These are phyloP conservation scores for Astraeus odoratus DNA, from an alignment of 768 basidiomycete genomes.

Conservation along the genomic window DNA sequence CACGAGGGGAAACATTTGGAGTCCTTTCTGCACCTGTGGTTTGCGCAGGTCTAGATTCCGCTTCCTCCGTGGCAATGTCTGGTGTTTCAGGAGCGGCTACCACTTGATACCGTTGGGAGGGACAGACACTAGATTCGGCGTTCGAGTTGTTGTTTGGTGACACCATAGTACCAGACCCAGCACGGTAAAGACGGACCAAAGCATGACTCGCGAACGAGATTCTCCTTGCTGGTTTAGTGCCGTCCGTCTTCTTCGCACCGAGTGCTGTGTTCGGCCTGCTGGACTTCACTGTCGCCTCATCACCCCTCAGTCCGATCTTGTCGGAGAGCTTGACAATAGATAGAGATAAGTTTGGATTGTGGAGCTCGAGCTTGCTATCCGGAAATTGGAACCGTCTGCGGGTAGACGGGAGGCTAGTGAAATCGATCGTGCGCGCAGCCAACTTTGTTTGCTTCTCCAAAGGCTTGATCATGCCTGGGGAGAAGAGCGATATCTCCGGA, in stretches of 20 bases:
- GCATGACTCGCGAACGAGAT: not conserved
- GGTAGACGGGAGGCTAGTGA: slow-evolving; percentile 15
- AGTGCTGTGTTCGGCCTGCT: slow-evolving; percentile 19
- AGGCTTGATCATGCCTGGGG: not conserved
- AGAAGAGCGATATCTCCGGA: not conserved
- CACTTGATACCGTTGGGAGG: too few species aligned
- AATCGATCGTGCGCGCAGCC: slow-evolving; percentile 21
- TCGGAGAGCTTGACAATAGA: slow-evolving; percentile 7
- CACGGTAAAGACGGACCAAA: not conserved
- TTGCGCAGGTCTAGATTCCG: too few species aligned
- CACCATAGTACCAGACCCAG: not conserved
- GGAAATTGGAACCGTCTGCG: slow-evolving; percentile 11
- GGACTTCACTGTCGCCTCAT: slow-evolving; percentile 10
- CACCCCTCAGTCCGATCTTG: slow-evolving; percentile 15
- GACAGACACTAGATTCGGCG: not conserved
- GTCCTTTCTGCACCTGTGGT: too few species aligned
- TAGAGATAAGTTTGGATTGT: not conserved
- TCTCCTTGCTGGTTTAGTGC: not conserved
- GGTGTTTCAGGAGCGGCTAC: too few species aligned
- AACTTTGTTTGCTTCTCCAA: not conserved
- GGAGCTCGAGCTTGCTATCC: not conserved
- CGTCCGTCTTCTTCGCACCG: not conserved
- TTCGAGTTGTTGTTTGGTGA: not conserved
- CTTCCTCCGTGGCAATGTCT: too few species aligned
- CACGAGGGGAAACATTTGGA: too few species aligned